A percentile compares a stretch with the other conserved stretches of the same genome.
phyloP scores from a whole-genome alignment of 768 basidiomycete species.

The Sarcodon sp. region DNA sequence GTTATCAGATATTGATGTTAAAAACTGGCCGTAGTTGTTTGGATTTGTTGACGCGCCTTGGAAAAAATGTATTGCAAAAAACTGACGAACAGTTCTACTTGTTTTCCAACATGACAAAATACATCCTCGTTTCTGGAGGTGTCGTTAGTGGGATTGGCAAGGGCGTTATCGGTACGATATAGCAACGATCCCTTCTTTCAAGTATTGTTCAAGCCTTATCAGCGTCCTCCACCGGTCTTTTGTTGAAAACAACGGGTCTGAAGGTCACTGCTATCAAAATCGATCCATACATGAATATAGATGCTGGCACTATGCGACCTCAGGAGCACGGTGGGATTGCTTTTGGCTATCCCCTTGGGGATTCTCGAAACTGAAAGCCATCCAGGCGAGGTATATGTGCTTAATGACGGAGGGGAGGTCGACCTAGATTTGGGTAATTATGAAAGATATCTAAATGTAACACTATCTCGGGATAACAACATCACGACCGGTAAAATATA shows the following conservation, averaged over 20 bases:
- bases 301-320: conserved; percentile 97
- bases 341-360: background rate
- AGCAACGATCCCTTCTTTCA: conserved; percentile 10
- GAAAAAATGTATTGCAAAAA: background rate
- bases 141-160: conserved; percentile 99
- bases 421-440: conserved; percentile 98
- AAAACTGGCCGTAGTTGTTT: too few species aligned
- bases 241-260: conserved; percentile 88
- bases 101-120: conserved; percentile 65
- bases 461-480: conserved; percentile 89
- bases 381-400: conserved; percentile 89
- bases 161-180: conserved; percentile 85
- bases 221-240: conserved; percentile 95
- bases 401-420: conserved; percentile 98
- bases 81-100: background rate
- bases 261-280: conserved; percentile 99
- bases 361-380: conserved; percentile 1
- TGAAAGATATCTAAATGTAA: conserved; percentile 94
- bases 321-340: conserved; percentile 85
- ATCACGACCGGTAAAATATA: conserved; percentile 99
- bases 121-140: conserved; percentile 92
- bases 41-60: background rate
- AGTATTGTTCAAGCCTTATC: conserved; percentile 6
- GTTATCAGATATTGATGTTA: too few species aligned
- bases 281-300: conserved; percentile 99